Percentiles rank a stretch among this genome's conserved stretches.
phyloP scores from a whole-genome alignment of 805 yeast genomes.

The Candida gorgasii region DNA sequence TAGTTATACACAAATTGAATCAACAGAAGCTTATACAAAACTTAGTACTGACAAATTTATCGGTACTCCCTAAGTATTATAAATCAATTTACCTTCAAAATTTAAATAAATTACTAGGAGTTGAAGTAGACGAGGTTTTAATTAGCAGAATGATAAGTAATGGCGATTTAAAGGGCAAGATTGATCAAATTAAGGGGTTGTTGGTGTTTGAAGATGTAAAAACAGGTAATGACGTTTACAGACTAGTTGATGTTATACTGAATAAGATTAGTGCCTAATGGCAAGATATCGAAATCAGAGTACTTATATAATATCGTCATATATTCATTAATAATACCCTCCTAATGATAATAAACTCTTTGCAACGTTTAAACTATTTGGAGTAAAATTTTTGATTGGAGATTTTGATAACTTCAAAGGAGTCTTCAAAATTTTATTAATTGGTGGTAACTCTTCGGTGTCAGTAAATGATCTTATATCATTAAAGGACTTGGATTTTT shows the following conservation, averaged over 20 bases:
- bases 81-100: slow-evolving; percentile 23
- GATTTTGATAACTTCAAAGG: slow-evolving; percentile 38
- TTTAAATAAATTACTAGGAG: slow-evolving; percentile 18
- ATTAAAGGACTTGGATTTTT: slow-evolving; percentile 5
- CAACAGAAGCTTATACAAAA: slow-evolving; percentile 19
- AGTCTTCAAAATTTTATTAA: slow-evolving; percentile 44
- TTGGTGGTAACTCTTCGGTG: slow-evolving; percentile 32
- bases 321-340: slow-evolving; percentile 14
- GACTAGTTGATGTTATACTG: slow-evolving; percentile 3
- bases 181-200: slow-evolving; percentile 32
- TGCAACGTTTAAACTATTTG: slow-evolving; percentile 47
- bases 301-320: too few species aligned
- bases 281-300: too few species aligned
- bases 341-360: slow-evolving; percentile 48
- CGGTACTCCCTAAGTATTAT: slow-evolving; percentile 31
- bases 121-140: slow-evolving; percentile 25
- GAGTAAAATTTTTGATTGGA: slow-evolving; percentile 42
- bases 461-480: background rate
- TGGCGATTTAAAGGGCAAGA: slow-evolving; percentile 33
- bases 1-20: slow-evolving; percentile 15
- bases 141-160: slow-evolving; percentile 35
- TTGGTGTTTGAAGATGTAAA: slow-evolving; percentile 22
- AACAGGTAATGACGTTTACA: slow-evolving; percentile 13
- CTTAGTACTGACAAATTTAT: slow-evolving; percentile 33
- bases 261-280: too few species aligned